Base-by-base conservation (phyloP, 2,329 filamentous ascomycete species). In the Ascochyta clinopodiicola region DNA sequence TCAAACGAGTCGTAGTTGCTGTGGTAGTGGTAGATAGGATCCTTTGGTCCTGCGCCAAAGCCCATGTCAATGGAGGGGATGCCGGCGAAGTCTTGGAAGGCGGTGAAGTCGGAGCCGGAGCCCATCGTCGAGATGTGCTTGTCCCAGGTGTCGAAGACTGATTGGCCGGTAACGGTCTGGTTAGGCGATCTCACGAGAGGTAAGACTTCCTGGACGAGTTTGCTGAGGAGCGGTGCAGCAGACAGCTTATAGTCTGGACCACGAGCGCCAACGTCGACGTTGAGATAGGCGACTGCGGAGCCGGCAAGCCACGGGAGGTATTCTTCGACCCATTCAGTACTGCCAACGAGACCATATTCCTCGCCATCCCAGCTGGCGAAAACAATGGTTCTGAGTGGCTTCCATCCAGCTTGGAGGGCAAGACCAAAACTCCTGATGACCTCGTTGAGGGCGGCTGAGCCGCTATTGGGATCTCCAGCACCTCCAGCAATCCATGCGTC, bases 301-400 rank as follows among this genome's bases (percentile, higher is more conserved):
- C 82, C 81, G 2, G 83, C 82, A 12, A 96, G 83, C 92, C 92
- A 96, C 0, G 90, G 88, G 0, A 96, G 77, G 66, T 91, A 91
- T 63, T 96, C 91, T 71, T 96, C 92, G 0, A 96, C 91, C 92
- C 92, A 96, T 71, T 96, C 93, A 0, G 93, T 96, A 48, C 88
- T 92, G 4, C 93, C 93, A 13, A 96, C 76, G 5, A 96, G 82
- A 0, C 90, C 91, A 63, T 96, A 96, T 75, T 96, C 92, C 76
- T 86, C 85, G 3, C 85, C 85, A 38, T 84, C 81, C 86, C 86
- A 88, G 51, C 79, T 79, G 0, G 90, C 92, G 70, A 97, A 94
- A 36, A 97, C 91, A 52, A 98, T 91, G 0, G 94, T 98, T 21
- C 94, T 88, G 19, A 92, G 82, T 0, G 95, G 91, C 73, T 88